A percentile compares a stretch with the other conserved stretches of the same genome.
Evolutionary conservation across 805 yeast genomes (phyloP).

Genomic region (Ogataea minuta): DNA sequence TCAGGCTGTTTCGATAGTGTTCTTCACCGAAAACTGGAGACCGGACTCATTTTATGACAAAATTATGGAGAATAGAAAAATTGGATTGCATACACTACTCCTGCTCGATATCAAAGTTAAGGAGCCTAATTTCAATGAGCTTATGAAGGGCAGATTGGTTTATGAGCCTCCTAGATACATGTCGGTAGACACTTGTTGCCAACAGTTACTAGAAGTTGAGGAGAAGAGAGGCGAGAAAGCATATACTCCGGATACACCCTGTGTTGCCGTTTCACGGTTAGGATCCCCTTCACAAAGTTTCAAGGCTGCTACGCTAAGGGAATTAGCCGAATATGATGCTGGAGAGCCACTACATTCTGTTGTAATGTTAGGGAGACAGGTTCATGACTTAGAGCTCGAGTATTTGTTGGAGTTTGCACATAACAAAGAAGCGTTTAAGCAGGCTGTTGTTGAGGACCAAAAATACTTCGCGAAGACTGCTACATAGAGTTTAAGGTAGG

Average conservation of each 20-base stretch:
- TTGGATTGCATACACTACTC: conserved; percentile 89
- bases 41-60: conserved; percentile 95
- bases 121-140: conserved; percentile 91
- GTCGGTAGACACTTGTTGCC: conserved; percentile 87
- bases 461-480: conserved; percentile 44
- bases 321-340: conserved; percentile 77
- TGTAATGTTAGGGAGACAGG: conserved; percentile 87
- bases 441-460: conserved; percentile 54
- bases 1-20: conserved; percentile 94
- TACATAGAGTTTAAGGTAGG: not conserved
- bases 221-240: conserved; percentile 72
- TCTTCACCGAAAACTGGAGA: conserved; percentile 93
- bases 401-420: conserved; percentile 75
- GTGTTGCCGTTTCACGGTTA: conserved; percentile 87
- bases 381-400: conserved; percentile 89
- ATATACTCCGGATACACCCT: conserved; percentile 84
- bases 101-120: conserved; percentile 92
- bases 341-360: conserved; percentile 95
- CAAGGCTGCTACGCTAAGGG: conserved; percentile 79
- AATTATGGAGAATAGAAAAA: conserved; percentile 80
- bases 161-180: conserved; percentile 97
- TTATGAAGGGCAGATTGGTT: conserved; percentile 87
- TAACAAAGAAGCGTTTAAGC: conserved; percentile 49
- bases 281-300: conserved; percentile 84
- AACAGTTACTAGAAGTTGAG: conserved; percentile 85